Evolutionary conservation across 768 basidiomycete species (phyloP).

Genomic region (Peribolospora baueri): DNA sequence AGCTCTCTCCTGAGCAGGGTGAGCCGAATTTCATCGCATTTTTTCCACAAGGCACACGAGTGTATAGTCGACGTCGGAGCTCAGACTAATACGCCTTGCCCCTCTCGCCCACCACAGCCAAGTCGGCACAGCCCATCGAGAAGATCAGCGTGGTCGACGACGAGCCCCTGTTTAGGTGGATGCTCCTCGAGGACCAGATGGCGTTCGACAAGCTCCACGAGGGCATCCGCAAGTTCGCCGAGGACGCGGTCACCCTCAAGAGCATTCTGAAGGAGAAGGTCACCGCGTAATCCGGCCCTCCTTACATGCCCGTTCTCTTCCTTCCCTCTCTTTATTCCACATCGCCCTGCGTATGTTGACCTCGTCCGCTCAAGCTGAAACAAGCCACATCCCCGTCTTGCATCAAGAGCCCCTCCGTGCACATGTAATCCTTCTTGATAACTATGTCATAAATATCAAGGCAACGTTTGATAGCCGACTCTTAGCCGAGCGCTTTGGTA

Average conservation of each 20-base stretch:
- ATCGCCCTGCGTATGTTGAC: background rate
- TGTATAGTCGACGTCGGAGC: conserved; percentile 7
- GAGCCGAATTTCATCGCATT: conserved; percentile 14
- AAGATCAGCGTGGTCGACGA: conserved; percentile 75
- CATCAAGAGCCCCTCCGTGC: background rate
- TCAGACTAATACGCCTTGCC: background rate
- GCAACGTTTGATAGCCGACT: background rate
- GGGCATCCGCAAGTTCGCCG: conserved; percentile 95
- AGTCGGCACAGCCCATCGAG: conserved; percentile 28
- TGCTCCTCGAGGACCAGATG: conserved; percentile 77
- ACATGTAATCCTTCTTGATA: background rate
- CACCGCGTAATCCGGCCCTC: conserved; percentile 8
- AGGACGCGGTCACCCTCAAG: conserved; percentile 81
- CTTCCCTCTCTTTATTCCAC: background rate
- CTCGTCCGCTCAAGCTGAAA: background rate
- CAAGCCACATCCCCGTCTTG: background rate
- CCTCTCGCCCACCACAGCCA: conserved; percentile 1
- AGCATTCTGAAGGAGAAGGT: conserved; percentile 39
- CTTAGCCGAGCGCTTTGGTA: background rate
- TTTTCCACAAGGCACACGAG: no score
- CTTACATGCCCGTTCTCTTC: background rate
- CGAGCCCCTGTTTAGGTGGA: conserved; percentile 90
- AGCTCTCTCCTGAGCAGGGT: conserved; percentile 43
- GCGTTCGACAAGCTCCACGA: conserved; percentile 98
- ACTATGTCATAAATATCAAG: background rate